Conservation (phyloP, 306 rosid species). For the Parietaria judaica region DNA sequence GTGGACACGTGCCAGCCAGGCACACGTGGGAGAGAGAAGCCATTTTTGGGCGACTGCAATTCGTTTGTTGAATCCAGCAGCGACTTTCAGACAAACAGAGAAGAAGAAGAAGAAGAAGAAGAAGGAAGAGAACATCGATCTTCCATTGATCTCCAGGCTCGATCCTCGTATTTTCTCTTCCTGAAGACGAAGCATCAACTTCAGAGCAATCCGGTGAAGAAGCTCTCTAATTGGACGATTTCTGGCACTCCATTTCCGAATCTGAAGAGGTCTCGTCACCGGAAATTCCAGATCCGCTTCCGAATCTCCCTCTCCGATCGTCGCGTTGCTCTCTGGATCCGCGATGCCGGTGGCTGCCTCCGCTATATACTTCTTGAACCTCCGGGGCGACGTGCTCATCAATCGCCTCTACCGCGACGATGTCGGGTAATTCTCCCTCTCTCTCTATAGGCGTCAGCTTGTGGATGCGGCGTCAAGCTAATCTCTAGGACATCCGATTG, state of each 20-base stretch:
- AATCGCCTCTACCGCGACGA: constrained; percentile 95
- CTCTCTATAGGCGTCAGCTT: background rate
- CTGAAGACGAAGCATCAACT: background rate
- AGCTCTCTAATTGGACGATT: background rate
- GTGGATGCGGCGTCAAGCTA: background rate
- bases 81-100: background rate
- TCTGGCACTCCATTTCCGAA: background rate
- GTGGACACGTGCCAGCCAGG: constrained; percentile 1
- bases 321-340: constrained; percentile 38
- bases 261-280: background rate
- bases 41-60: constrained; percentile 8
- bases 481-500: background rate
- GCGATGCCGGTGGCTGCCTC: constrained; percentile 97
- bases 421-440: constrained; percentile 53
- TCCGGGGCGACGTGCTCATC: constrained; percentile 94
- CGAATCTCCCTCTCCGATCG: background rate
- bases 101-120: background rate
- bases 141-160: background rate
- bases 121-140: background rate
- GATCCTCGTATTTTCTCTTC: background rate
- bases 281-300: constrained; percentile 25
- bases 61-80: background rate
- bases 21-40: constrained; percentile 6
- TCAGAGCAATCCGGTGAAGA: background rate
- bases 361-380: constrained; percentile 78